phyloP scores from a whole-genome alignment of 495 filamentous ascomycete genomes.

The Jackrogersella multiformis region DNA sequence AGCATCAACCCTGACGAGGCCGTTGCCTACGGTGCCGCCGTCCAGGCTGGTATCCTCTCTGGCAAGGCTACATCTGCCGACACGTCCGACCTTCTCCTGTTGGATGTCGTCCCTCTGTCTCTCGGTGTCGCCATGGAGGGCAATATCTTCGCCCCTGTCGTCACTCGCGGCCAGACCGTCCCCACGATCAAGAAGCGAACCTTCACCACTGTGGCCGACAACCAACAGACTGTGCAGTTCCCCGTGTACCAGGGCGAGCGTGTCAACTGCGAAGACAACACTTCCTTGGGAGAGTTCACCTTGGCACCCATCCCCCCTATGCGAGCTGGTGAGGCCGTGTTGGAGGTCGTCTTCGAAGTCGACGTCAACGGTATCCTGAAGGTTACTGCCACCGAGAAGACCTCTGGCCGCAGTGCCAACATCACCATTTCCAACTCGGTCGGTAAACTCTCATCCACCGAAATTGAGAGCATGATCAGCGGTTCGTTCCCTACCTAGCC shows the following conservation, averaged over 20 bases:
- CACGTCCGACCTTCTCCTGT: constrained; percentile 91
- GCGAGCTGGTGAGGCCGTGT: constrained; percentile 96
- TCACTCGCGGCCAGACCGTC: constrained; percentile 89
- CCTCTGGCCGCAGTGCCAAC: constrained; percentile 96
- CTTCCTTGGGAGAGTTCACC: constrained; percentile 97
- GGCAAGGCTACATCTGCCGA: constrained; percentile 96
- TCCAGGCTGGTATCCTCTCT: constrained; percentile 97
- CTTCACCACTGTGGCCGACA: constrained; percentile 97
- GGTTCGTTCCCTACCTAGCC: constrained; percentile 61
- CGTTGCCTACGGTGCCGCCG: constrained; percentile 97
- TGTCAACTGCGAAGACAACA: constrained; percentile 99
- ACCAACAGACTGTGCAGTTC: constrained; percentile 97
- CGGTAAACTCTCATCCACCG: constrained; percentile 91
- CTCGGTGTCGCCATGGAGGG: constrained; percentile 99
- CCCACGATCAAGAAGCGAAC: constrained; percentile 95
- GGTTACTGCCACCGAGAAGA: constrained; percentile 99
- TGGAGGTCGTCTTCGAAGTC: constrained; percentile 99
- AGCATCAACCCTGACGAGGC: constrained; percentile 99
- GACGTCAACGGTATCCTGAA: constrained; percentile 99
- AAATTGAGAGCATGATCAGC: constrained; percentile 98
- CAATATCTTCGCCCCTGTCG: constrained; percentile 98
- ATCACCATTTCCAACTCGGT: constrained; percentile 99
- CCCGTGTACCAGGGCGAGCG: constrained; percentile 98
- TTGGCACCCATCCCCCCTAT: constrained; percentile 96
- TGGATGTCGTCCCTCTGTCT: constrained; percentile 97